A percentile compares a stretch with the other conserved stretches of the same genome.
phyloP scores from a whole-genome alignment of 371 early-diverging fungal species.

The Mucor irregularis region DNA sequence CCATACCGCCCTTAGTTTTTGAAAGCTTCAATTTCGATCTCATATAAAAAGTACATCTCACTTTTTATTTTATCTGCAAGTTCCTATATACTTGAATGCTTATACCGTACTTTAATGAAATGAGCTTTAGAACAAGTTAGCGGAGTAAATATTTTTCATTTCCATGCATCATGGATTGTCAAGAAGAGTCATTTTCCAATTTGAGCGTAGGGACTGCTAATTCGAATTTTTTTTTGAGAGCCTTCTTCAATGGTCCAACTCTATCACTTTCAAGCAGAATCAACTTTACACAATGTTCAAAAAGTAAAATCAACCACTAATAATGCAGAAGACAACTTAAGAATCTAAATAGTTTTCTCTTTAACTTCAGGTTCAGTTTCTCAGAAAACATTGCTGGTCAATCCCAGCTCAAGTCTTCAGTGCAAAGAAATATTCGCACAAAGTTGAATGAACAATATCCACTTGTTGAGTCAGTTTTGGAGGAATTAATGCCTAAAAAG shows the following conservation, averaged over 20 bases:
- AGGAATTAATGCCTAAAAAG: conserved; percentile 95
- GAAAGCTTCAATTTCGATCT: too few relatives aligned
- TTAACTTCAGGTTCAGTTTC: conserved; percentile 69
- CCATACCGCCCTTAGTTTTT: too few relatives aligned
- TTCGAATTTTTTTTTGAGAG: too few relatives aligned
- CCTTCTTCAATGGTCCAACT: not conserved
- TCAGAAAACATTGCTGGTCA: conserved; percentile 83
- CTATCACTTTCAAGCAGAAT: too few relatives aligned
- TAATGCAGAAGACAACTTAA: not conserved
- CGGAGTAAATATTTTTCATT: too few relatives aligned
- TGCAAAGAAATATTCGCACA: conserved; percentile 84
- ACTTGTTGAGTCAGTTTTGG: conserved; percentile 78
- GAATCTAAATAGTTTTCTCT: not conserved
- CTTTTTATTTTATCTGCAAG: too few relatives aligned
- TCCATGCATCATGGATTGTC: too few relatives aligned
- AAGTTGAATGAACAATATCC: conserved; percentile 90
- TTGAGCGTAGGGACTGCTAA: conserved; percentile 18
- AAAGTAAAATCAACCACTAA: conserved; percentile 16
- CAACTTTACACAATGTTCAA: conserved; percentile 13
- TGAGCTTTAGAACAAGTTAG: too few relatives aligned
- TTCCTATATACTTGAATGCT: too few relatives aligned
- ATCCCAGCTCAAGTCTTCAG: conserved; percentile 90
- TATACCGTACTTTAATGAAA: too few relatives aligned
- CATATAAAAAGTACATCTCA: too few relatives aligned
- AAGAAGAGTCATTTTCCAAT: conserved; percentile 16